Base-by-base conservation (phyloP, 2,329 filamentous ascomycete genomes). In the Macroventuria anomochaeta region DNA sequence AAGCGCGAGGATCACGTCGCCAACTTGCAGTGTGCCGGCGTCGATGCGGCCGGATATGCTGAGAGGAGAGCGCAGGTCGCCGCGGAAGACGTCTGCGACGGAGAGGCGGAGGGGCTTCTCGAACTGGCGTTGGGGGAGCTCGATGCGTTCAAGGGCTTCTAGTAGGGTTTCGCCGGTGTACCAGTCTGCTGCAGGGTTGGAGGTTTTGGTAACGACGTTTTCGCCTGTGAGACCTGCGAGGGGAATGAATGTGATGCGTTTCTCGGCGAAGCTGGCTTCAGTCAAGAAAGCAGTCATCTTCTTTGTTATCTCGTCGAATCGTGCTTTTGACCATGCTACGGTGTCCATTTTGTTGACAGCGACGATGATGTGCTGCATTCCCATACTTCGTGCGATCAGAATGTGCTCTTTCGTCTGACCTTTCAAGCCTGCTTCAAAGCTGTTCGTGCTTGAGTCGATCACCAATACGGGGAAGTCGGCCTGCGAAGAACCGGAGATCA, bases 391-490 rank as follows among this genome's bases (percentile, higher is more conserved):
- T 5, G 96, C 85, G 1, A 99, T 83, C 13, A 97, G 77, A 5
- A 95, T 91, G 71, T 99, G 95, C 70, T 99, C 95, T 71, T 90
- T 88, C 0, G 95, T 99, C 72, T 99, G 95, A 0, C 95, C 95
- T 69, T 90, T 93, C 26, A 97, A 79, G 0, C 95, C 96, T 3
- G 91, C 92, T 73, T 99, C 95, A 62, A 97, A 97, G 28, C 93
- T 93, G 28, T 93, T 95, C 0, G 86, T 91, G 53, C 89, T 88
- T 4, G 93, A 89, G 72, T 99, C 95, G 55, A 99, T 91, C 17
- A 99, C 95, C 3, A 99, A 80, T 0, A 99, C 89, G 0, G 93
- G 95, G 74, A 97, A 95, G 72, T 99, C 95, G 8, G 95, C 96
- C 75, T 97, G 93, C 54, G 90, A 95, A 3, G 93, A 92, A 12